A percentile compares a stretch with the other conserved stretches of the same genome.
Conservation (phyloP, 2,329 filamentous ascomycete genomes). For the Ilyonectria destructans region DNA sequence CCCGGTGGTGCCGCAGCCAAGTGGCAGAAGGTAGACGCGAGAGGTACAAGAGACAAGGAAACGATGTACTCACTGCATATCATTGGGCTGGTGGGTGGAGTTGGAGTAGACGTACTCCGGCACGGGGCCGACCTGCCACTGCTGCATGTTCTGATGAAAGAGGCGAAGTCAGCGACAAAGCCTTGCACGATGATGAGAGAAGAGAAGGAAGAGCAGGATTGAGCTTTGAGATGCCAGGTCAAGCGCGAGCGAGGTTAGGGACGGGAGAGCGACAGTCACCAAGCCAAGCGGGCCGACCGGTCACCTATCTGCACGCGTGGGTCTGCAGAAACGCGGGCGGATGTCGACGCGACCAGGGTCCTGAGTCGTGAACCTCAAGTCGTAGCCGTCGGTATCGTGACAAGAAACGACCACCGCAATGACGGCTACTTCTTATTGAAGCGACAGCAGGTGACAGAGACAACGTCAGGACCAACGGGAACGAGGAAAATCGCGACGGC, state of each 20-base stretch:
- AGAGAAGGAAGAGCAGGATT: constrained; percentile 29
- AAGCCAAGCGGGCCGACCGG: constrained; percentile 33
- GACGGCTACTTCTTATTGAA: constrained; percentile 18
- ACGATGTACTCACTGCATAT: constrained; percentile 72
- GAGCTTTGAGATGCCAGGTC: constrained; percentile 33
- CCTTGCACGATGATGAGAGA: constrained; percentile 25
- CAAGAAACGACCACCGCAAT: constrained; percentile 23
- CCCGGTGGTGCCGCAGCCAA: constrained; percentile 38
- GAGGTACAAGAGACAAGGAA: constrained; percentile 53
- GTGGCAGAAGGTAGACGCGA: constrained; percentile 36
- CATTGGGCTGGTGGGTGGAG: constrained; percentile 69
- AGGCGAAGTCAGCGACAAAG: constrained; percentile 46
- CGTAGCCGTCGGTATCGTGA: constrained; percentile 36
- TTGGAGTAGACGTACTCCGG: constrained; percentile 73
- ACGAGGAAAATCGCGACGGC: constrained; percentile 25
- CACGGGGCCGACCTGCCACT: constrained; percentile 74
- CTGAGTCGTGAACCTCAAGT: constrained; percentile 33
- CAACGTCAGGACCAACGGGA: constrained; percentile 16
- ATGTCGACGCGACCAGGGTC: constrained; percentile 49
- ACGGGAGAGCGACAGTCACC: constrained; percentile 32
- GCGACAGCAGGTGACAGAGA: constrained; percentile 18
- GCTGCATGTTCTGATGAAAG: constrained; percentile 69
- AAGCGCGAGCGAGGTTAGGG: constrained; percentile 31
- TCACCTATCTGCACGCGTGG: constrained; percentile 44
- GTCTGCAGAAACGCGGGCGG: constrained; percentile 44